Percentiles rank a stretch among this genome's conserved stretches.
phyloP scores from a whole-genome alignment of 768 basidiomycete species.

The Sporobolomyces phaffii region DNA sequence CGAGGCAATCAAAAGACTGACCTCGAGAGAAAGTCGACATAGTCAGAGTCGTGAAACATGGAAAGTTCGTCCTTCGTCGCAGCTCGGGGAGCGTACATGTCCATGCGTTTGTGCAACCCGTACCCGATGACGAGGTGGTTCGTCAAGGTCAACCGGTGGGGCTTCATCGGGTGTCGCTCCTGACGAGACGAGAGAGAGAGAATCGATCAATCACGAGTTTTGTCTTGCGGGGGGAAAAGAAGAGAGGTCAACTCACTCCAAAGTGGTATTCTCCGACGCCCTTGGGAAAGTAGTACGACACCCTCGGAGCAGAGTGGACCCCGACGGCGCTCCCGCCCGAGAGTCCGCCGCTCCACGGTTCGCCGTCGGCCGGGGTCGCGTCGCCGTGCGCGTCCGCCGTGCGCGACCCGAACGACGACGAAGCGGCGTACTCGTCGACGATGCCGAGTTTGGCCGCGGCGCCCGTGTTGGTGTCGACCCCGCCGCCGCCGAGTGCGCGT shows the following conservation, averaged over 20 bases:
- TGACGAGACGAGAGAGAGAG: too few relatives aligned
- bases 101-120: conserved; percentile 89
- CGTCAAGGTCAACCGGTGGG: conserved; percentile 88
- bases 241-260: conserved; percentile 59
- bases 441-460: neutral
- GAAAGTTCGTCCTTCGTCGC: conserved; percentile 86
- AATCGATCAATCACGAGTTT: too few relatives aligned
- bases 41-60: conserved; percentile 87
- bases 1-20: conserved; percentile 50
- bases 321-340: conserved; percentile 33
- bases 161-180: conserved; percentile 99
- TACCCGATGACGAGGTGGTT: conserved; percentile 94
- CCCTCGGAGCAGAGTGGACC: conserved; percentile 73
- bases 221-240: neutral
- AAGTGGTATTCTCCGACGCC: conserved; percentile 94
- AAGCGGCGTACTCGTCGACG: conserved; percentile 1
- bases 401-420: too few relatives aligned
- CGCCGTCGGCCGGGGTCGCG: conserved; percentile 6
- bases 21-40: conserved; percentile 91
- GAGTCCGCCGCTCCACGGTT: conserved; percentile 42
- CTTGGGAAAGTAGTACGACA: conserved; percentile 93
- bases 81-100: conserved; percentile 80
- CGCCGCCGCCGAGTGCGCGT: neutral
- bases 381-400: neutral
- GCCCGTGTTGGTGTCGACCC: neutral